Base-by-base conservation (phyloP, 1,284 basidiomycete genomes). In the Puccinia coronata region DNA sequence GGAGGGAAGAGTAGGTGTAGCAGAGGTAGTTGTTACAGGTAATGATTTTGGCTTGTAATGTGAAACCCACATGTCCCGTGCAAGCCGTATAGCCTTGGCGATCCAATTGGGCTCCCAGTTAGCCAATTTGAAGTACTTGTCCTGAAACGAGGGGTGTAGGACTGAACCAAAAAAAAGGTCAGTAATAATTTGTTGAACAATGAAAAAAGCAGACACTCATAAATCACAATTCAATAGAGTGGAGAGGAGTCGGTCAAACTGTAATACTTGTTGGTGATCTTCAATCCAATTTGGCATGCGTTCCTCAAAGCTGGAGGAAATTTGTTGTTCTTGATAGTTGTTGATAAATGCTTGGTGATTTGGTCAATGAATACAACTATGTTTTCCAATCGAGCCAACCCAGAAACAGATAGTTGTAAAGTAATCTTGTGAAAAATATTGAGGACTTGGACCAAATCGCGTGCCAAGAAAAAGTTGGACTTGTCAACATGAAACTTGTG, bases 21-120 rank as follows among this genome's bases (percentile, higher is more conserved):
- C 25, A 25, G 39, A 67, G n/a, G 11, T n/a, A 14, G 20, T 18
- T 12, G 16, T 31, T 20, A 16, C 8, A n/a, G n/a, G n/a, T n/a
- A 69, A 43, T 47, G 65, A 41, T n/a, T n/a, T n/a, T n/a, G 65
- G 65, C 65, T 67, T 67, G 65, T 67, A 67, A 47, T 43, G 47
- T 67, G 36, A 25, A 25, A 43, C 65, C 36, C 36, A 67, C 39
- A 67, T 67, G 11, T 67, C 36, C 18, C 36, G 65, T 28, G 65
- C 39, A 14, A 67, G 4, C 4, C 23, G 36, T 43, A 67, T 47
- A 31, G 65, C 65, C 23, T 67, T 18, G 9, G 65, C 25, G 6
- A 67, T 67, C 65, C 65, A 67, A 43, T 67, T 20, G 20, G 61
- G 31, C 25, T 65, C 61, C 61, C 61, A 65, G 31, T 41, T 41